Base-by-base conservation (phyloP, 164 flowering plant species). In the Stephania cephalantha region DNA sequence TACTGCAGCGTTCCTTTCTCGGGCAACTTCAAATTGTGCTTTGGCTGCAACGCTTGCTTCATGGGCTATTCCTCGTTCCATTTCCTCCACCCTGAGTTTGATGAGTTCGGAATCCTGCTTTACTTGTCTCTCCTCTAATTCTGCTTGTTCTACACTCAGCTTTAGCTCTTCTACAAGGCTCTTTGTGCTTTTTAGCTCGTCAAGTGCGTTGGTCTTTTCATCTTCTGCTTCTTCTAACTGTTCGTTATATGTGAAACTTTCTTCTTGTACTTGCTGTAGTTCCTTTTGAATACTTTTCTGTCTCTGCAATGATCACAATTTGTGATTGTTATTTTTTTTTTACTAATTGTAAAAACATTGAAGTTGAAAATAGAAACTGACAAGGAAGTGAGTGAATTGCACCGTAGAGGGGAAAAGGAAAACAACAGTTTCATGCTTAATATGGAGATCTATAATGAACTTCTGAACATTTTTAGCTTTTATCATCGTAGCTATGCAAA, bases 11-110 rank as follows among this genome's bases (percentile, higher is more conserved):
- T 91, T 86, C 77, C 97, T 82, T 46, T 91, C 90, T 76, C 86
- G 85, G 31, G 95, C 96, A 69, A 92, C 94, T 82, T 92, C 96
- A 55, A 94, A 88, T 80, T 90, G 96, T 17, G 96, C 92, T 85
- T 88, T 94, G 78, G 93, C 90, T 9, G 93, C 97, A 71, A 85
- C 85, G 77, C 97, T 89, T 11, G 93, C 86, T 29, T 92, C 97
- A 78, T 92, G 89, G 42, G 89, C 88, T 52, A 92, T 87, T 46
- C 98, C 97, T 84, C 90, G 95, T 79, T 90, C 90, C 85, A 92
- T 80, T 84, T 94, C 97, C 79, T 88, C 90, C 35, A 89, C 87
- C 70, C 96, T 83, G 46, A 92, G 89, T 69, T 81, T 88, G 61
- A 89, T 95, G 13, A 90, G 88, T 69, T 91, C 93, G 3, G 91